These are phyloP conservation scores for Globisporangium sylvaticum DNA, from an alignment of 352 stramenopile species.

Conservation along the genomic window DNA sequence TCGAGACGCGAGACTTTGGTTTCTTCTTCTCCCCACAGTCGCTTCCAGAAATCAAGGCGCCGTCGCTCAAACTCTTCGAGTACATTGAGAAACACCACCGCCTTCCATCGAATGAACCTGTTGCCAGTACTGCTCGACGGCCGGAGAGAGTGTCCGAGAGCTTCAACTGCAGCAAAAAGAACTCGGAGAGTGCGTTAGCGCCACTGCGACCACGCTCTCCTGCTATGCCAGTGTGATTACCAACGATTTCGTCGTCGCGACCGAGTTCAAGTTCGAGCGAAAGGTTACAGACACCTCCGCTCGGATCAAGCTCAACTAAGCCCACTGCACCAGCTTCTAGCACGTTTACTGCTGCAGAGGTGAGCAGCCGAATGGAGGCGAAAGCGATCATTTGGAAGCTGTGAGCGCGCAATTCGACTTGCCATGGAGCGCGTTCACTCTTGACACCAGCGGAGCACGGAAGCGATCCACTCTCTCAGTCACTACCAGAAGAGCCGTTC, in stretches of 20 bases:
- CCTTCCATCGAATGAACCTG: background rate
- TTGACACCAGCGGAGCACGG: too few species aligned
- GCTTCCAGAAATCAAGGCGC: conserved; percentile 35
- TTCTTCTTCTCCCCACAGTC: conserved; percentile 24
- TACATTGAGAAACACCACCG: conserved; percentile 32
- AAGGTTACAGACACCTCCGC: conserved; percentile 6
- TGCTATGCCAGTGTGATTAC: background rate
- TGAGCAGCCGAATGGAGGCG: conserved; percentile 30
- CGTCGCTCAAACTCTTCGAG: conserved; percentile 52
- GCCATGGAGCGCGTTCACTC: too few species aligned
- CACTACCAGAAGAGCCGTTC: conserved; percentile 16
- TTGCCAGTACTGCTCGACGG: background rate
- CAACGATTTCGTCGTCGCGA: conserved; percentile 9
- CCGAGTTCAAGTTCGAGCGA: conserved; percentile 6
- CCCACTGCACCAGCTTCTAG: too few species aligned
- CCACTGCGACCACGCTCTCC: conserved; percentile 12
- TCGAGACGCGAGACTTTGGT: background rate
- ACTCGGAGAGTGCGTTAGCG: conserved; percentile 9
- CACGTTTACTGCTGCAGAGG: background rate
- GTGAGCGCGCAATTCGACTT: conserved; percentile 19
- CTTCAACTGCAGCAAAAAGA: conserved; percentile 34
- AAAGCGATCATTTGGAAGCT: conserved; percentile 37
- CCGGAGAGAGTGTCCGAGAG: conserved; percentile 23
- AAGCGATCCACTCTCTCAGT: background rate
- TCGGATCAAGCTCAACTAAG: background rate